These are phyloP conservation scores for Magnaporthiopsis rhizophila DNA, from an alignment of 2,329 filamentous ascomycete species.

Conservation along the genomic window DNA sequence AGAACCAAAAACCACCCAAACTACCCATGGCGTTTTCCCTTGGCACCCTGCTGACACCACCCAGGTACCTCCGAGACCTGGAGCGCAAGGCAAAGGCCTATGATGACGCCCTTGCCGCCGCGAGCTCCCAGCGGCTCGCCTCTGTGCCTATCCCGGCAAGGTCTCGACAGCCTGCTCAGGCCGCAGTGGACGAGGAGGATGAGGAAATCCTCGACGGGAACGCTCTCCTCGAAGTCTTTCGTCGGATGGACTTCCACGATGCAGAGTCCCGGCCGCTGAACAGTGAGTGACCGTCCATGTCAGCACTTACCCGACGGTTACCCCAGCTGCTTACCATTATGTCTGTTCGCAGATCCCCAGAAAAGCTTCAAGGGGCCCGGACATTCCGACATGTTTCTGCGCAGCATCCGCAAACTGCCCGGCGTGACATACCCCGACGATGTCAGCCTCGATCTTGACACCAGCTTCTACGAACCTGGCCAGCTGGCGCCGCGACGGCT, in stretches of 20 bases:
- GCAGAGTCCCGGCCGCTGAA: constrained; percentile 24
- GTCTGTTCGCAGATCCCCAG: constrained; percentile 11
- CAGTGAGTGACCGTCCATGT: constrained; percentile 17
- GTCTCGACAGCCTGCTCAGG: constrained; percentile 10
- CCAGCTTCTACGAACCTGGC: constrained; percentile 26
- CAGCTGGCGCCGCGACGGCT: constrained; percentile 24
- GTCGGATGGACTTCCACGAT: constrained; percentile 13
- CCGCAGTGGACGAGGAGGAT: constrained; percentile 11
- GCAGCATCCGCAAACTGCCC: constrained; percentile 16
- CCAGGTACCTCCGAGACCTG: constrained; percentile 25
- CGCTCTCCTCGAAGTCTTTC: constrained; percentile 24
- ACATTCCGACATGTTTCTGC: constrained; percentile 29
- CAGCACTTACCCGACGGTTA: no score
- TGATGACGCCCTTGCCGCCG: constrained; percentile 13
- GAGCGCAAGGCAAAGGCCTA: constrained; percentile 24
- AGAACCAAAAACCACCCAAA: background rate
- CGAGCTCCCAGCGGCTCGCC: background rate
- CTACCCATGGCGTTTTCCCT: no score
- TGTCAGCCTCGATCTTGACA: constrained; percentile 21
- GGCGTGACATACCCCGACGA: constrained; percentile 16
- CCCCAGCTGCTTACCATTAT: no score
- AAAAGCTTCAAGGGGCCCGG: constrained; percentile 26
- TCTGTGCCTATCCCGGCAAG: background rate
- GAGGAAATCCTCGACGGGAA: constrained; percentile 25
- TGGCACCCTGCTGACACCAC: background rate